Conservation (phyloP, 768 basidiomycete species). For the Tricholoma hemisulphureum region DNA sequence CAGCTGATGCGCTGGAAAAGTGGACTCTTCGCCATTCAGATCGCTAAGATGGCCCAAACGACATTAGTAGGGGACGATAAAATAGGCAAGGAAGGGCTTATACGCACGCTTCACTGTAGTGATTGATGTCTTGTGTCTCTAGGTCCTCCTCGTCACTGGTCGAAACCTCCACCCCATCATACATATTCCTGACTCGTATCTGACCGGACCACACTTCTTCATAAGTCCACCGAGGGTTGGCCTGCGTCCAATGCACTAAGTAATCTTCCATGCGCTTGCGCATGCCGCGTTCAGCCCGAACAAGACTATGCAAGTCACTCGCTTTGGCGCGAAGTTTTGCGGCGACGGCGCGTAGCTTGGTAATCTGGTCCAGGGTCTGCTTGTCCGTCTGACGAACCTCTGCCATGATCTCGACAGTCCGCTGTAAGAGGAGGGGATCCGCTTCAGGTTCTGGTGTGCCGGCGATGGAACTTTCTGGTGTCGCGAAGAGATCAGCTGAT, state of each 20-base stretch:
- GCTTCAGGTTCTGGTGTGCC: constrained; percentile 15
- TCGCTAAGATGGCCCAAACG: background rate
- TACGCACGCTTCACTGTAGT: background rate
- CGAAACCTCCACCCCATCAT: constrained; percentile 10
- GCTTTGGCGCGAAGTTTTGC: constrained; percentile 10
- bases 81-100: background rate
- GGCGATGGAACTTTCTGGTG: constrained; percentile 17
- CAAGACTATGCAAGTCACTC: constrained; percentile 3
- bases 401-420: constrained; percentile 16
- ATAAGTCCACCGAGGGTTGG: constrained; percentile 12
- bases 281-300: constrained; percentile 14
- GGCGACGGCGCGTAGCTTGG: constrained; percentile 4
- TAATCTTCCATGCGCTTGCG: constrained; percentile 18
- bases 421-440: constrained; percentile 8
- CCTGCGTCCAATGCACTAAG: constrained; percentile 11
- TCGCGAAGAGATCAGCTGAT: constrained; percentile 10
- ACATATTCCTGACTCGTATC: constrained; percentile 7
- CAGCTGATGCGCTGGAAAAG: too few species aligned
- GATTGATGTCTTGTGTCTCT: background rate
- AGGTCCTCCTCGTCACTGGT: constrained; percentile 14
- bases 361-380: constrained; percentile 7
- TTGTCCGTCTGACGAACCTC: constrained; percentile 8
- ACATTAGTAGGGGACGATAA: background rate
- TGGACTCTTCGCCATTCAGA: background rate
- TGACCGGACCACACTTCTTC: constrained; percentile 18